Evolutionary conservation across 2,329 filamentous ascomycete genomes (phyloP), one percentile per base, ranked within the genome.

Genomic region (Curvularia sp.): DNA sequence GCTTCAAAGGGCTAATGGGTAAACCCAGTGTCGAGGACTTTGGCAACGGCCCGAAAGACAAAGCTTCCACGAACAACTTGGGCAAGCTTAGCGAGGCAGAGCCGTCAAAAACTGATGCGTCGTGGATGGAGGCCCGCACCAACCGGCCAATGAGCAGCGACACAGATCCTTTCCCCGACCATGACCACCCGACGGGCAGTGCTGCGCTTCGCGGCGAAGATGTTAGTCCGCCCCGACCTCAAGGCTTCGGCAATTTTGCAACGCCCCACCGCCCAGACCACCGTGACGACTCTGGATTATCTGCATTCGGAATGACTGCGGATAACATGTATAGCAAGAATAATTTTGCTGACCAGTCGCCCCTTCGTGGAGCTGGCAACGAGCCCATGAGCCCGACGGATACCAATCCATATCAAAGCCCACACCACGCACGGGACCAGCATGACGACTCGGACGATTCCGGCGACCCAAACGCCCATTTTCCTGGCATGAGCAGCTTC

Each of bases 391-490:
- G 94, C 74, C 95, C 95, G 10, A 95, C 93, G 0, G 92, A 96
- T 71, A 98, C 95, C 3, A 99, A 99, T 73, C 95, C 95, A 1
- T 99, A 95, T 74, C 91, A 93, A 64, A 98, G 94, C 75, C 95
- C 95, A 2, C 87, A 90, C 7, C 90, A 89, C 38, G 90, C 93
- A 26, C 88, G 88, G 44, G 82, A 81, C 5, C 88, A 91, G 48
- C 85, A 86, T 59, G 84, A 86, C 63, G 82, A 89, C 44, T 79
- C 81, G 5, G 82, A 83, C 51, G 84, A 84, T 26, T 81, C 84
- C 48, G 82, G 84, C 61, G 82, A 83, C 50, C 81, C 82, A 53
- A 80, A 82, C 55, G 66, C 79, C 35, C 81, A 82, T 51, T 81
- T 83, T 55, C 81, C 82, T 43, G 82, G 82, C 12, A 76, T 87